phyloP scores from a whole-genome alignment of 2,329 filamentous ascomycete genomes.

The Ascocoryne sarcoides region DNA sequence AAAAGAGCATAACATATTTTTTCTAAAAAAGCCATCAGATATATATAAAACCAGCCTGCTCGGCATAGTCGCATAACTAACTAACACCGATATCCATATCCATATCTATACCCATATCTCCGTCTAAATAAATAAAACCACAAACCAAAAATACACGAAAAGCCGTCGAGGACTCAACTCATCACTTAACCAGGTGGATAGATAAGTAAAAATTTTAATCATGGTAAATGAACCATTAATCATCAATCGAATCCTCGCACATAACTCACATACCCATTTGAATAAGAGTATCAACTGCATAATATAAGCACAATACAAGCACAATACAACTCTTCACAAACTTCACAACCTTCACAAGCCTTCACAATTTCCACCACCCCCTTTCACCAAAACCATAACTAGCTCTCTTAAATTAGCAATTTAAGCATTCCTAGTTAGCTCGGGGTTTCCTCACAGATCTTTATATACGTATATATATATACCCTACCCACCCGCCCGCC shows the following conservation, averaged over 20 bases:
- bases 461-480: background rate
- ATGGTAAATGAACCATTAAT: too few species aligned
- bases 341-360: background rate
- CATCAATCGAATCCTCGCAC: background rate
- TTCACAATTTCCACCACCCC: background rate
- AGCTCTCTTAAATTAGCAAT: background rate
- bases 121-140: too few species aligned
- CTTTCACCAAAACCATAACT: background rate
- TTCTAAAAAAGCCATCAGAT: background rate
- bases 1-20: background rate
- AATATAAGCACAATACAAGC: background rate
- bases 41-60: background rate
- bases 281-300: background rate
- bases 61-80: background rate
- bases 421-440: background rate
- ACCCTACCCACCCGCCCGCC: background rate
- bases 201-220: too few species aligned
- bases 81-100: background rate
- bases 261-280: background rate
- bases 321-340: background rate
- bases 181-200: too few species aligned
- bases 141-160: too few species aligned
- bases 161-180: too few species aligned
- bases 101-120: too few species aligned
- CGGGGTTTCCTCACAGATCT: too few species aligned